Evolutionary conservation across 441 rosid genomes (phyloP), one percentile per base, ranked within the genome.

Genomic region (Arabidopsis lyrata): DNA sequence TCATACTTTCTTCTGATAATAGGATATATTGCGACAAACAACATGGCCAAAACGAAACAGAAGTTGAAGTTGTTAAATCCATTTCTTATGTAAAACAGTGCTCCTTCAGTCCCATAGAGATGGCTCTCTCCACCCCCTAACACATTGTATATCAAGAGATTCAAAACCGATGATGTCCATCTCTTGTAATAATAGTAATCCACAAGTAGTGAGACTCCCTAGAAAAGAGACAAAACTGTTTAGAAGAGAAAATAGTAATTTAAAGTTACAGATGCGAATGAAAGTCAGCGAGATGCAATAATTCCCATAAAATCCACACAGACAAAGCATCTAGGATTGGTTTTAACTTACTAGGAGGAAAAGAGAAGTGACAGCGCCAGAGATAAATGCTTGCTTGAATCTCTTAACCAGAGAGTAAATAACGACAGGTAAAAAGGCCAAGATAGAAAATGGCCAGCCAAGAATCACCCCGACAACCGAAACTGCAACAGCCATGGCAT

Each of bases 101-200:
- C 72, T 38, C 91, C 98, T 81, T 95, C 99, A 70, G 82, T 84
- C 71, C 99, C 98, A 78, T 92, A 95, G 68, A 92, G 84, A 78
- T 92, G 97, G 84, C 99, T 92, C 83, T 92, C 97, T 67, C 94
- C 94, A 78, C 99, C 99, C 65, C 98, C 98, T 24, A 82, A 41
- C 78, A 95, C 95, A 84, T 95, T 95, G 82, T 92, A 95, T 18
- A 85, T 29, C 86, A 90, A 74, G 76, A 92, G 92, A 80, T 95
- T 92, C 70, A 89, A 64, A 79, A 91, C 82, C 35, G 98, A 95
- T 13, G 98, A 92, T 57, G 95, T 90, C 99, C 97, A 89, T 59
- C 84, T 81, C 72, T 83, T 66, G 61, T 92, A 95, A 70, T 87
- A 92, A 69, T 72, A 83, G 80, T 76, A 78, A 72, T 95, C 99